These are phyloP conservation scores for Aspergillus niger DNA, from an alignment of 2,329 filamentous ascomycete genomes.

Conservation along the genomic window DNA sequence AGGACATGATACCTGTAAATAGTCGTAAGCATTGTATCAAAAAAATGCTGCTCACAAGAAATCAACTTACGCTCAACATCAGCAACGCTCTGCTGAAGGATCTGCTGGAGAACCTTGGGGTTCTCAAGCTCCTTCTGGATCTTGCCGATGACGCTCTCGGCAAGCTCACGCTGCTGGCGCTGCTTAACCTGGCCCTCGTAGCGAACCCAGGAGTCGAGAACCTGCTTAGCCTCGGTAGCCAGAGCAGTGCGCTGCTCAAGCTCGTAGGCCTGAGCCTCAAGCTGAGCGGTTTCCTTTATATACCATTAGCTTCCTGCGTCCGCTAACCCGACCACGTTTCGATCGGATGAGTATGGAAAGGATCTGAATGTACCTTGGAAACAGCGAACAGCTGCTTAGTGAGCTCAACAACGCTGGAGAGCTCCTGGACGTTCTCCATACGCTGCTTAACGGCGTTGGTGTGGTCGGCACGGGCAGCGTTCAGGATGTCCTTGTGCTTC, in stretches of 20 bases:
- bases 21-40: not conserved
- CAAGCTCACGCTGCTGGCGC: slow-evolving; percentile 95
- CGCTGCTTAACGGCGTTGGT: slow-evolving; percentile 91
- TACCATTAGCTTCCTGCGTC: slow-evolving; percentile 12
- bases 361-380: slow-evolving; percentile 75
- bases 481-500: slow-evolving; percentile 94
- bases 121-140: slow-evolving; percentile 98
- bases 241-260: slow-evolving; percentile 95
- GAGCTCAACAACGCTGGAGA: slow-evolving; percentile 90
- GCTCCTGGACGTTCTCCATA: slow-evolving; percentile 92
- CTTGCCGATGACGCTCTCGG: slow-evolving; percentile 91
- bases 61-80: slow-evolving; percentile 85
- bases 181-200: slow-evolving; percentile 99
- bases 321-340: not conserved
- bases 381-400: slow-evolving; percentile 97
- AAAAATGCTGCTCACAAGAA: not conserved
- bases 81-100: slow-evolving; percentile 91
- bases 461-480: slow-evolving; percentile 91
- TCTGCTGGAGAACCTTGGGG: slow-evolving; percentile 96
- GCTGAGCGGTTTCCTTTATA: slow-evolving; percentile 84
- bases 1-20: slow-evolving; percentile 39
- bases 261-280: slow-evolving; percentile 95
- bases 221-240: slow-evolving; percentile 87
- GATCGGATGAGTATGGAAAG: not conserved
- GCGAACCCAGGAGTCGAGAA: slow-evolving; percentile 97